Evolutionary conservation across 352 stramenopile genomes (phyloP).

Genomic region (Hyaloperonospora arabidopsidis): DNA sequence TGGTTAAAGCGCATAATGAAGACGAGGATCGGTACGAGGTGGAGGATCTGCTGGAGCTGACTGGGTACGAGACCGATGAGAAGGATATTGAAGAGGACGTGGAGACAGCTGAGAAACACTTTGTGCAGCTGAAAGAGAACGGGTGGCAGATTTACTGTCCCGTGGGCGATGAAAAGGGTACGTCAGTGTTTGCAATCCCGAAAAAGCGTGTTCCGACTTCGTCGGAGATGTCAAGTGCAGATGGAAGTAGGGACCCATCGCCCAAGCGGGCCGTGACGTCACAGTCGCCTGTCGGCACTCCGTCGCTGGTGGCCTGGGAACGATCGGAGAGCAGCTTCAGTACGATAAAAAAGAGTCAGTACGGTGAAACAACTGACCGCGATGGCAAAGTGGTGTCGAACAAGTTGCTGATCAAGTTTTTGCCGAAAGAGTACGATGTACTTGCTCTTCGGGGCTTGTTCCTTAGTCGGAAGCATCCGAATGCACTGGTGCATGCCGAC

Average conservation of each 20-base stretch:
- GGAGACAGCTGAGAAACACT: conserved; percentile 27
- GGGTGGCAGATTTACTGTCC: conserved; percentile 73
- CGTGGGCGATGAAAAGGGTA: conserved; percentile 43
- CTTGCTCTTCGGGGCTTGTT: conserved; percentile 41
- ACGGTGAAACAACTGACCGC: conserved; percentile 36
- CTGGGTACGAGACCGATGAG: conserved; percentile 29
- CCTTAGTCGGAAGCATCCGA: conserved; percentile 26
- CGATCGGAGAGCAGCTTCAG: conserved; percentile 18
- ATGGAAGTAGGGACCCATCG: conserved; percentile 31
- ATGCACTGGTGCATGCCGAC: conserved; percentile 42
- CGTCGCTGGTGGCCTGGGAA: conserved; percentile 9
- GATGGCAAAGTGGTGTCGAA: conserved; percentile 46
- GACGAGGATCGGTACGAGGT: conserved; percentile 47
- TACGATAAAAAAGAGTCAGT: conserved; percentile 21
- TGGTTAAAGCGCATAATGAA: conserved; percentile 43
- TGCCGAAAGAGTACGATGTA: conserved; percentile 46
- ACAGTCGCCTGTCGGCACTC: conserved; percentile 14
- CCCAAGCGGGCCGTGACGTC: conserved; percentile 25
- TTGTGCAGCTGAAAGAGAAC: conserved; percentile 31
- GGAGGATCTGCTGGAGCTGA: conserved; percentile 27
- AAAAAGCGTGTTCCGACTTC: conserved; percentile 37
- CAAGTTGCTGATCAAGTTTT: conserved; percentile 61
- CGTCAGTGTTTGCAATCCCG: conserved; percentile 74
- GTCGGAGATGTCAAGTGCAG: conserved; percentile 16
- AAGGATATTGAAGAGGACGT: conserved; percentile 36